Evolutionary conservation across 129 eudicot species (phyloP), one percentile per base, ranked within the genome.

Genomic region (Pittosporum tobira): DNA sequence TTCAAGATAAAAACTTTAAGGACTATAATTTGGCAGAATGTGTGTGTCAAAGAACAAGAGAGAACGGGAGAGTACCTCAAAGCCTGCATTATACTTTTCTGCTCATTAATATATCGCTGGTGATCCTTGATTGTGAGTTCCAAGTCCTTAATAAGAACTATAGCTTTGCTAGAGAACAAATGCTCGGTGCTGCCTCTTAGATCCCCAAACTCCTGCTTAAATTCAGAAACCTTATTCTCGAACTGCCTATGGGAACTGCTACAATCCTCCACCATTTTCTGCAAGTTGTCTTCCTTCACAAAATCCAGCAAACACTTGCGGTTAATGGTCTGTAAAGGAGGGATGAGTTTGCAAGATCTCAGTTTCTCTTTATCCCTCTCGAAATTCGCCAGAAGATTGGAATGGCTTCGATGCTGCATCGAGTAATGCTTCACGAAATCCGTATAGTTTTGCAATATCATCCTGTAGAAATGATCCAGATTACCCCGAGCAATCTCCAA

Each of bases 401-500:
- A 75, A 77, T 91, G 96, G 13, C 69, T 52, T 40, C 82, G 71
- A 21, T 87, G 77, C 73, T 87, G 94, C 73, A 78, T 81, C 1
- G 94, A 81, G 48, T 80, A 78, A 64, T 77, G 77, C 69, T 79
- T 87, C 52, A 71, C 67, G 57, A 91, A 91, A 31, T 91, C 94
- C 15, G 54, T 67, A 71, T 78, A 87, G 55, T 72, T 87, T 36
- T 83, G 96, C 51, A 71, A 73, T 44, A 91, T 70, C 71, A 91
- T 83, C 68, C 57, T 83, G 57, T 75, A 91, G 57, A 75, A 81
- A 74, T 81, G 84, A 62, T 83, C 99, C 64, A 91, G 60, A 73
- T 72, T 91, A 56, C 90, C 85, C 76, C 88, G 57, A 51, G 99
- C 99, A 61, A 91, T 91, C 73, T 84, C 99, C 70, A 91, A 73